A percentile compares a stretch with the other conserved stretches of the same genome.
Evolutionary conservation across 805 yeast species (phyloP).

Genomic region (Naumovozyma baii): DNA sequence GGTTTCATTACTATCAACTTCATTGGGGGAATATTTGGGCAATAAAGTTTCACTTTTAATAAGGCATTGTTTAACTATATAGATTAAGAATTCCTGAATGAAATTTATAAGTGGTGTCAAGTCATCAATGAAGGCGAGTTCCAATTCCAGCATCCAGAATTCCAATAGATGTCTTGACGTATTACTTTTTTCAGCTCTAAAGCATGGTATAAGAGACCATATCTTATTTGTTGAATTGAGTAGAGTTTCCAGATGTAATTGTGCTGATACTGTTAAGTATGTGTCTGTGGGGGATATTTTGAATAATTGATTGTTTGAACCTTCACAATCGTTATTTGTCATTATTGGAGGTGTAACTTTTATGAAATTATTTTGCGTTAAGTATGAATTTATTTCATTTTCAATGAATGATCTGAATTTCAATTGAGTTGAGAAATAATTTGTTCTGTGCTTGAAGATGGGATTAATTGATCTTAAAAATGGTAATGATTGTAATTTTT

Average conservation of each 20-base stretch:
- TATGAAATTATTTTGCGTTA: slow-evolving; percentile 43
- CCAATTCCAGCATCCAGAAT: slow-evolving; percentile 97
- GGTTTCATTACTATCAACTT: slow-evolving; percentile 32
- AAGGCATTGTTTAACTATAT: background rate
- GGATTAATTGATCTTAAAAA: slow-evolving; percentile 59
- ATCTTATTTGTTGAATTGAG: slow-evolving; percentile 68
- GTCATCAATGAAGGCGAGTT: slow-evolving; percentile 54
- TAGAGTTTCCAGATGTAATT: slow-evolving; percentile 77
- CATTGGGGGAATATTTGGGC: background rate
- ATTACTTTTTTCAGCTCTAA: slow-evolving; percentile 86
- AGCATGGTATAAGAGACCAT: slow-evolving; percentile 86
- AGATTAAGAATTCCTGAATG: slow-evolving; percentile 22
- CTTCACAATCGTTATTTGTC: slow-evolving; percentile 91
- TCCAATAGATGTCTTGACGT: slow-evolving; percentile 88
- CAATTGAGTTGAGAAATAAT: slow-evolving; percentile 53
- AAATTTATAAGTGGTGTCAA: slow-evolving; percentile 54
- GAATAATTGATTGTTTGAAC: slow-evolving; percentile 83
- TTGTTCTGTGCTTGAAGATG: slow-evolving; percentile 64
- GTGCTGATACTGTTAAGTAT: slow-evolving; percentile 82
- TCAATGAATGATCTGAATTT: slow-evolving; percentile 68
- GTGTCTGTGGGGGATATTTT: slow-evolving; percentile 38
- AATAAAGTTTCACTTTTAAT: background rate
- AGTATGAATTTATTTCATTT: slow-evolving; percentile 42
- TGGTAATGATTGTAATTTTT: slow-evolving; percentile 56
- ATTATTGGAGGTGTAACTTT: slow-evolving; percentile 81